These are phyloP conservation scores for Emergomyces orientalis DNA, from an alignment of 2,329 filamentous ascomycete species.

Conservation along the genomic window DNA sequence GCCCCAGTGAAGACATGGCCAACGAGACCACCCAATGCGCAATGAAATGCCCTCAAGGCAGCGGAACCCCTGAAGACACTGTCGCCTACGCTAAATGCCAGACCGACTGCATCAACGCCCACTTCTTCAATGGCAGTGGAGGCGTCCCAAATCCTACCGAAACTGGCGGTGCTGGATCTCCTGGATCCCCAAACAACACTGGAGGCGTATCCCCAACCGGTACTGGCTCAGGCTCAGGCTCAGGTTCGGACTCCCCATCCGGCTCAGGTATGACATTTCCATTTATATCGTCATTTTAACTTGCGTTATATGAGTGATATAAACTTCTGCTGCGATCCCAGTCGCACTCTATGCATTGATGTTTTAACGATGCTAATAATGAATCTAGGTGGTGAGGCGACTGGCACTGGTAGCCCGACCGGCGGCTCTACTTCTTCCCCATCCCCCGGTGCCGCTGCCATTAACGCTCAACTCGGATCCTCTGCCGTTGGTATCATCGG, in stretches of 20 bases:
- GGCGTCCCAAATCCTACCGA: slow-evolving; percentile 3
- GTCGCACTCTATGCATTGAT: background rate
- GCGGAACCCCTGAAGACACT: slow-evolving; percentile 39
- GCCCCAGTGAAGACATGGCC: slow-evolving; percentile 42
- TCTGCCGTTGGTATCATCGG: slow-evolving; percentile 29
- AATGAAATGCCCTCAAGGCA: slow-evolving; percentile 45
- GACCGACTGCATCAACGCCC: slow-evolving; percentile 40
- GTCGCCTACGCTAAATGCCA: slow-evolving; percentile 41
- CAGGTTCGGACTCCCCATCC: background rate
- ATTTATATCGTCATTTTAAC: background rate
- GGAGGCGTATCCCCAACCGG: slow-evolving; percentile 15
- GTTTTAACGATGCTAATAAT: background rate
- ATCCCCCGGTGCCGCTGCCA: slow-evolving; percentile 15
- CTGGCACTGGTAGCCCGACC: slow-evolving; percentile 12
- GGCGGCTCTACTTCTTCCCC: slow-evolving; percentile 16
- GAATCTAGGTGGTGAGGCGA: slow-evolving; percentile 1
- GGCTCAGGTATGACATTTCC: slow-evolving; percentile 9
- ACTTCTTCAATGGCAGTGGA: slow-evolving; percentile 36
- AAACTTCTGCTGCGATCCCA: background rate
- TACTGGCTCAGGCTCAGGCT: no score
- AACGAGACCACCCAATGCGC: slow-evolving; percentile 46
- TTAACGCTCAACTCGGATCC: slow-evolving; percentile 24
- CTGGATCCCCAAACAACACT: slow-evolving; percentile 14
- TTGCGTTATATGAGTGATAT: no score
- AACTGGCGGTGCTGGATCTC: slow-evolving; percentile 16